Percentiles rank a stretch among this genome's conserved stretches.
These are phyloP conservation scores for Ganoderma boninense DNA, from an alignment of 1,284 basidiomycete genomes.

Conservation along the genomic window DNA sequence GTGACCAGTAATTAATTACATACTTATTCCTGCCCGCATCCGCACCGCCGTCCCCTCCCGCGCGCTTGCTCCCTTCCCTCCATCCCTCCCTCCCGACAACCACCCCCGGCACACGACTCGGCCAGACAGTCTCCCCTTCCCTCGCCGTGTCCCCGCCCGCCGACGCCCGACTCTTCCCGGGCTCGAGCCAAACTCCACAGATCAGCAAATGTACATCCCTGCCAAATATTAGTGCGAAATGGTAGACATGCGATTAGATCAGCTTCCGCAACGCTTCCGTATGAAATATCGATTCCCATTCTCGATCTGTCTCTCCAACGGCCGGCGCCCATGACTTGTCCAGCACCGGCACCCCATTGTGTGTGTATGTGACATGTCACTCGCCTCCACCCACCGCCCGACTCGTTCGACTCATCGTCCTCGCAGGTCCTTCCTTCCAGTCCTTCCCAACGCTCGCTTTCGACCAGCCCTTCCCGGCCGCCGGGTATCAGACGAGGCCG, in stretches of 20 bases:
- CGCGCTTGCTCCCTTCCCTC: slow-evolving; percentile 13
- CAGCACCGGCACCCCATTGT: not conserved
- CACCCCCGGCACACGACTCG: slow-evolving; percentile 25
- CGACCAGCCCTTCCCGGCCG: not conserved
- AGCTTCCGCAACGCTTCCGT: slow-evolving; percentile 3
- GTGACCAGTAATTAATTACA: slow-evolving; percentile 28
- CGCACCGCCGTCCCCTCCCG: slow-evolving; percentile 19
- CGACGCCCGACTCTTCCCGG: not conserved
- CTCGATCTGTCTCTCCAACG: not conserved
- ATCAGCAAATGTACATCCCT: not conserved
- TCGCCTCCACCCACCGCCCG: not conserved
- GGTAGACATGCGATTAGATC: not conserved
- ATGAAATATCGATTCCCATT: slow-evolving; percentile 1
- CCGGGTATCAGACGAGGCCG: not conserved
- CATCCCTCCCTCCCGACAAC: not conserved
- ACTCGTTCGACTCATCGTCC: not conserved
- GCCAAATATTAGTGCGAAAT: not conserved
- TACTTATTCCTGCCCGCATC: slow-evolving; percentile 31
- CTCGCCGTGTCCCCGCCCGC: not conserved
- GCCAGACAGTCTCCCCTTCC: slow-evolving; percentile 12
- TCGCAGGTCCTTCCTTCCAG: not conserved
- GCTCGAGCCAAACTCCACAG: not conserved
- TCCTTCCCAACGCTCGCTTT: not conserved
- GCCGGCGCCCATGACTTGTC: not conserved
- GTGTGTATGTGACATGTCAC: not conserved